Conservation (phyloP, 331 rosid genomes). For the Acacia pycnantha region DNA sequence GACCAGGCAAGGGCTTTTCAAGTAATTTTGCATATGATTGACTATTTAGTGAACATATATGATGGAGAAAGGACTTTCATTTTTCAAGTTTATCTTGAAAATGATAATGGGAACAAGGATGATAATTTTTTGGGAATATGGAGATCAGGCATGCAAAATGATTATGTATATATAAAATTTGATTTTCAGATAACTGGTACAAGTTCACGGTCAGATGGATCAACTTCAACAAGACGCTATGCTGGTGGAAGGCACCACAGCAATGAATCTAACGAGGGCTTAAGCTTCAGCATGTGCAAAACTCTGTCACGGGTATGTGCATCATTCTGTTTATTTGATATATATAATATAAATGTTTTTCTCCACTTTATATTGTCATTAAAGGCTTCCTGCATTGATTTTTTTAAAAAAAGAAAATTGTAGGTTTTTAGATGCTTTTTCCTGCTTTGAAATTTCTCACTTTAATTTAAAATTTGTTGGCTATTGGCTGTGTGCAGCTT, state of each 20-base stretch:
- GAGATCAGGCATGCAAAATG: slow-evolving; percentile 51
- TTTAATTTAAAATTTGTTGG: slow-evolving; percentile 13
- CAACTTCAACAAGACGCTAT: slow-evolving; percentile 29
- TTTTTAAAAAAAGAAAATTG: background rate
- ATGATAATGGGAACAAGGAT: slow-evolving; percentile 38
- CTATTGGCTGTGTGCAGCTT: background rate
- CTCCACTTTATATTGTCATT: slow-evolving; percentile 1
- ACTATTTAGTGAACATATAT: slow-evolving; percentile 51
- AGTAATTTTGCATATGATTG: slow-evolving; percentile 75
- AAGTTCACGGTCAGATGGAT: slow-evolving; percentile 41
- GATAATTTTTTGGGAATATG: slow-evolving; percentile 43
- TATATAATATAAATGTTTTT: background rate
- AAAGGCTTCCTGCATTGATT: background rate
- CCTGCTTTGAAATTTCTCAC: background rate
- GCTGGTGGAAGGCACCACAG: slow-evolving; percentile 39
- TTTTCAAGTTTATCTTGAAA: slow-evolving; percentile 49
- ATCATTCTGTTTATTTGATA: background rate
- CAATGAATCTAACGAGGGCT: slow-evolving; percentile 49
- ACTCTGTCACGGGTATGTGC: slow-evolving; percentile 58
- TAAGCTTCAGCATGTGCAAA: slow-evolving; percentile 74
- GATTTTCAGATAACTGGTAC: slow-evolving; percentile 49
- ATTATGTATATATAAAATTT: slow-evolving; percentile 45
- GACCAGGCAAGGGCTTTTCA: slow-evolving; percentile 79
- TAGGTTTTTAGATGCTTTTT: background rate
- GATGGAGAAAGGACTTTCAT: slow-evolving; percentile 49